Evolutionary conservation across 345 rosid species (phyloP), one percentile per base, ranked within the genome.

Genomic region (Boechera stricta): DNA sequence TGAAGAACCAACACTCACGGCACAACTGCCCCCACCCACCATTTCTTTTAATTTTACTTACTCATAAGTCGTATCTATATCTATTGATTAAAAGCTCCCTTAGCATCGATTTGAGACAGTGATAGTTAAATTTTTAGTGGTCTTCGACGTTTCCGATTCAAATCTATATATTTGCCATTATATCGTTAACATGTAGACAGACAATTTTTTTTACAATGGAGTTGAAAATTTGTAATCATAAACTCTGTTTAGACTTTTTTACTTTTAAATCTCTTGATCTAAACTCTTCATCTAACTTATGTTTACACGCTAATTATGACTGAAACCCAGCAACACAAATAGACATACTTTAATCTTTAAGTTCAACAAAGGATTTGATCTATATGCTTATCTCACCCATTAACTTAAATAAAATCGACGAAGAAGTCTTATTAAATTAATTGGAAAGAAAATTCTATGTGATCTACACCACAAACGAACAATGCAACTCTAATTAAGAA

Each of bases 21-120:
- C 78, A 67, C 78, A 79, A 67, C 82, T 73, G 78, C 82, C 75
- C 70, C 82, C 78, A 73, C 82, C 71, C 78, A 73, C 74, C 69
- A 35, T 79, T 73, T 77, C 16, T 44, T 58, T 49, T 63, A 3
- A 12, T 62, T 44, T 63, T 71, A 64, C 55, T 31, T 64, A 12
- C 60, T n/a, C 45, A 54, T 11, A 48, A 28, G 29, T 28, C 29
- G 3, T 74, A 15, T 45, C 6, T 42, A 31, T 65, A 26, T 67
- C 28, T 36, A 39, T 35, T 47, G 16, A 38, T 58, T 2, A 21
- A 12, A 52, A 21, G 2, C 13, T 11, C 24, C 24, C 24, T 21
- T 21, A 21, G 28, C 42, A 57, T 57, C 39, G 62, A 32, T 31
- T 57, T 32, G 39, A 57, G 7, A 12, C 39, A 13, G n/a, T 42